Conservation (phyloP, 257 asterid genomes). For the Nicotiana obtusifolia region DNA sequence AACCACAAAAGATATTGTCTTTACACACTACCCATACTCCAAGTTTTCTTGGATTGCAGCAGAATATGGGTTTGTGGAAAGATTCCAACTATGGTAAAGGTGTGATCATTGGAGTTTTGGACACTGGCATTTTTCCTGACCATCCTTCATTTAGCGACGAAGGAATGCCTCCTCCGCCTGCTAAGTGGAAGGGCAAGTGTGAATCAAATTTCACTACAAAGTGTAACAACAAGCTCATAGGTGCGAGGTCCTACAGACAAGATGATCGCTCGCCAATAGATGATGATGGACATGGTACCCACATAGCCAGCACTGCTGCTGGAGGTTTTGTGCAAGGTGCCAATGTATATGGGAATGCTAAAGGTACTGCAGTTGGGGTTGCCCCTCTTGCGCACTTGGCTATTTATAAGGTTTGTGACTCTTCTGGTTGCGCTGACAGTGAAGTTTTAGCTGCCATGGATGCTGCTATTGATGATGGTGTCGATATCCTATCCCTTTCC, state of each 20-base stretch:
- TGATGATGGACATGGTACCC: conserved; percentile 44
- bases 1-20: conserved; percentile 16
- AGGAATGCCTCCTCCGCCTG: conserved; percentile 48
- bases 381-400: conserved; percentile 59
- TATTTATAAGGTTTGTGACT: conserved; percentile 29
- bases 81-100: conserved; percentile 46
- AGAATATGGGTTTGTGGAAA: conserved; percentile 38
- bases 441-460: conserved; percentile 44
- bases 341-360: conserved; percentile 35
- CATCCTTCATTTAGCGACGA: conserved; percentile 47
- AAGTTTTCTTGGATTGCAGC: conserved; percentile 37
- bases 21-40: conserved; percentile 45
- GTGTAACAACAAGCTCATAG: conserved; percentile 49
- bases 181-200: conserved; percentile 45
- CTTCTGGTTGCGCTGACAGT: conserved; percentile 17
- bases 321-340: conserved; percentile 46
- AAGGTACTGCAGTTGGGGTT: conserved; percentile 44
- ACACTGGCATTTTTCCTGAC: conserved; percentile 29
- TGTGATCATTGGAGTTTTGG: conserved; percentile 43
- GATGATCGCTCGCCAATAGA: conserved; percentile 16
- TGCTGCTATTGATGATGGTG: conserved; percentile 37
- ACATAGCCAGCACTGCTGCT: conserved; percentile 46
- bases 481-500: conserved; percentile 31
- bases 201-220: conserved; percentile 10
- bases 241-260: conserved; percentile 13